Evolutionary conservation across 352 stramenopile genomes (phyloP).

Genomic region (Pythium brassicae): DNA sequence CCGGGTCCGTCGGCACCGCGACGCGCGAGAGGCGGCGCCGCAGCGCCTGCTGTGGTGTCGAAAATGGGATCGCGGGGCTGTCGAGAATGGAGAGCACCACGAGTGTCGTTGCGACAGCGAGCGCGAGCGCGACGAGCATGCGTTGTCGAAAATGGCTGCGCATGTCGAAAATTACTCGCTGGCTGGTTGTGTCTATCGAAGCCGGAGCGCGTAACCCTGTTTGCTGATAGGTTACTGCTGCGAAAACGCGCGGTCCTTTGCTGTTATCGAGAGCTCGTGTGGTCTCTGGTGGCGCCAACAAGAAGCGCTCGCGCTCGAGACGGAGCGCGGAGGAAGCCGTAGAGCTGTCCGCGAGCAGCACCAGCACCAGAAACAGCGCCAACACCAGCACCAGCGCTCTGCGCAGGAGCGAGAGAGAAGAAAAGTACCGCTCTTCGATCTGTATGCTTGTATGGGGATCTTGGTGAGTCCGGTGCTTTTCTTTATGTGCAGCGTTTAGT

Average conservation of each 20-base stretch:
- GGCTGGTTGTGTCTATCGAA: background rate
- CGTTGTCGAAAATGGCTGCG: too few species aligned
- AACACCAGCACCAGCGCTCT: background rate
- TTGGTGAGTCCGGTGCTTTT: conserved; percentile 6
- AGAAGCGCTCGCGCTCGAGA: background rate
- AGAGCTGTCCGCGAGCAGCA: background rate
- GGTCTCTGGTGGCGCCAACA: too few species aligned
- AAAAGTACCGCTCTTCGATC: conserved; percentile 1
- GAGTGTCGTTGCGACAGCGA: too few species aligned
- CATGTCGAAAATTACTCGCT: background rate
- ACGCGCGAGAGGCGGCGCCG: conserved; percentile 2
- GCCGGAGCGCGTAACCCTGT: background rate
- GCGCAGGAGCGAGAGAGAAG: conserved; percentile 9
- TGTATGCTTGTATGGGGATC: background rate
- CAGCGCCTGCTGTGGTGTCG: background rate
- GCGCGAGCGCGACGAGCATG: too few species aligned
- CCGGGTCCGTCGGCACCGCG: conserved; percentile 12
- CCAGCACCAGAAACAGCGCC: background rate
- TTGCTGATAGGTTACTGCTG: too few species aligned
- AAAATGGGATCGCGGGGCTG: background rate
- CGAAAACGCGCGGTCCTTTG: too few species aligned
- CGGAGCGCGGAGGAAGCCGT: background rate
- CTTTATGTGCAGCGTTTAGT: background rate
- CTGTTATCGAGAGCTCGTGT: too few species aligned
- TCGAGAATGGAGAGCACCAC: background rate